Conservation (phyloP, 1,284 basidiomycete genomes). For the Sporisorium sorghi region DNA sequence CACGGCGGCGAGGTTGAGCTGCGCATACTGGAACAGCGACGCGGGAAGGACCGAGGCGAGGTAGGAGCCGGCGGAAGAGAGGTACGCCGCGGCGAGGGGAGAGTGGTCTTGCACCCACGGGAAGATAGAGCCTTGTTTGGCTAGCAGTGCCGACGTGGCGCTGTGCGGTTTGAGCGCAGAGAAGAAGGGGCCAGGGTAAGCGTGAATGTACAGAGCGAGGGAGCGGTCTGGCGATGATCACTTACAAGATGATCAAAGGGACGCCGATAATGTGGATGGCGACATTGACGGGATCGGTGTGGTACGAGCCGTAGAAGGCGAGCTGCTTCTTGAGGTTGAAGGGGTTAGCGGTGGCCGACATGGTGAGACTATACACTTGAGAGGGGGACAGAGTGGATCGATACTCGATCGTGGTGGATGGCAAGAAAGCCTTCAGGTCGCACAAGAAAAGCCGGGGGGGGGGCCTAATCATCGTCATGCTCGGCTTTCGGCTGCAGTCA, state of each 20-base stretch:
- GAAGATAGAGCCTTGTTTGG: slow-evolving; percentile 46
- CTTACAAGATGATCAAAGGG: slow-evolving; percentile 59
- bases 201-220: too few species aligned
- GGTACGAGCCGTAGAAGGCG: slow-evolving; percentile 65
- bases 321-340: slow-evolving; percentile 58
- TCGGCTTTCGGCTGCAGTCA: neutral
- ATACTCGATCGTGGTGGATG: neutral
- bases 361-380: slow-evolving; percentile 2
- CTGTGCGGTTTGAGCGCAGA: too few species aligned
- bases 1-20: slow-evolving; percentile 38
- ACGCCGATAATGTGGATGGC: slow-evolving; percentile 63
- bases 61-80: slow-evolving; percentile 33
- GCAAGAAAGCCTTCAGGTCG: neutral
- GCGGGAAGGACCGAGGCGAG: slow-evolving; percentile 29
- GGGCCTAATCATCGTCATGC: neutral
- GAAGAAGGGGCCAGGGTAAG: too few species aligned
- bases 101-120: slow-evolving; percentile 36
- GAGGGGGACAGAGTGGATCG: neutral
- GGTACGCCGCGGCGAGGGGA: slow-evolving; percentile 36
- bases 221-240: too few species aligned
- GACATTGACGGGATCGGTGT: slow-evolving; percentile 61
- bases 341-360: slow-evolving; percentile 56
- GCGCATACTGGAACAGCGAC: slow-evolving; percentile 30
- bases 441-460: neutral
- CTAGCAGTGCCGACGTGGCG: slow-evolving; percentile 30